Percentiles rank a stretch among this genome's conserved stretches.
Conservation (phyloP, 768 basidiomycete genomes). For the Suillus fuscotomentosus region DNA sequence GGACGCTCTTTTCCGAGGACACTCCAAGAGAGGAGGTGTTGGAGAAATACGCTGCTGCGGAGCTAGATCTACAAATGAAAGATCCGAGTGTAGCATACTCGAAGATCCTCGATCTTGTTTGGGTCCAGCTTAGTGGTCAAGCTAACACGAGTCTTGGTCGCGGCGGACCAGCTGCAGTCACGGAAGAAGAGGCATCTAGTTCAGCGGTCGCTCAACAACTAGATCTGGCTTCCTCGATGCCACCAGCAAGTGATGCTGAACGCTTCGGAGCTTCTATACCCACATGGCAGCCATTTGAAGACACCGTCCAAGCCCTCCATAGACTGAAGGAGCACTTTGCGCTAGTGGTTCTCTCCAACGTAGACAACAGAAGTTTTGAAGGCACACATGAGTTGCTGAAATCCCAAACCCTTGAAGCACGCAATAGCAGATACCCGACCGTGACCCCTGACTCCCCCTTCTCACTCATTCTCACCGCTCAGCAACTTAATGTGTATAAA, state of each 20-base stretch:
- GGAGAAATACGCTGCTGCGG: conserved; percentile 48
- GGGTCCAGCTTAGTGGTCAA: conserved; percentile 25
- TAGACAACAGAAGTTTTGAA: conserved; percentile 63
- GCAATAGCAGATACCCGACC: conserved; percentile 37
- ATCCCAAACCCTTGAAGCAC: conserved; percentile 4
- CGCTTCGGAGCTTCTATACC: conserved; percentile 60
- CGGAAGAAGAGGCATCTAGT: conserved; percentile 15
- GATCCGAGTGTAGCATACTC: conserved; percentile 60
- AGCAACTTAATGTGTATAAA: conserved; percentile 74
- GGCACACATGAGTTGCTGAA: conserved; percentile 54
- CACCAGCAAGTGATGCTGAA: conserved; percentile 30
- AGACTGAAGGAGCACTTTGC: conserved; percentile 61
- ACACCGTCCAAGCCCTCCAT: conserved; percentile 59
- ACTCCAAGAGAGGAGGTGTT: conserved; percentile 40
- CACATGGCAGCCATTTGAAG: conserved; percentile 66
- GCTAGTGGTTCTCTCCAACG: conserved; percentile 74
- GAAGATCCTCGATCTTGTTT: conserved; percentile 51
- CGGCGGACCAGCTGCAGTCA: conserved; percentile 37
- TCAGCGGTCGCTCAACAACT: not conserved
- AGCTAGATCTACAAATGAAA: conserved; percentile 55
- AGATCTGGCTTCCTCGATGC: not conserved
- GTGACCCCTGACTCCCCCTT: conserved; percentile 53
- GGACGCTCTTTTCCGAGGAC: conserved; percentile 17
- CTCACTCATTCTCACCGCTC: conserved; percentile 64
- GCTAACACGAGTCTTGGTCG: conserved; percentile 28